Conservation (phyloP, 2,329 filamentous ascomycete species). For the Botryotinia convoluta region DNA sequence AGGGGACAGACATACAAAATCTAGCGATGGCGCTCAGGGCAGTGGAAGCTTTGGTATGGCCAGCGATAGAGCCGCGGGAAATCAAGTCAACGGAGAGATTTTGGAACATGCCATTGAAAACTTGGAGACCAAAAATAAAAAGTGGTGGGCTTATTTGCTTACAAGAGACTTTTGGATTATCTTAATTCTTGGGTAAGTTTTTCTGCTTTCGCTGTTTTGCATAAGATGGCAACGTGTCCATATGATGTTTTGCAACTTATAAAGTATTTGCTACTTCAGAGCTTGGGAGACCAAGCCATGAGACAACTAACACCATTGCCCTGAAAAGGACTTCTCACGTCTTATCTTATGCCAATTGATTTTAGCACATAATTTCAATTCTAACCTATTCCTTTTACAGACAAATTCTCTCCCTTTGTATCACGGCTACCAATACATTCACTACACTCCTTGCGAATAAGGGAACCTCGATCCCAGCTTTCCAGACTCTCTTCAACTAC, state of each 20-base stretch:
- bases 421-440: conserved; percentile 91
- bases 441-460: conserved; percentile 66
- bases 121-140: conserved; percentile 52
- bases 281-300: conserved; percentile 77
- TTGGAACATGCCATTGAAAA: conserved; percentile 48
- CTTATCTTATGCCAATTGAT: conserved; percentile 17
- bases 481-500: conserved; percentile 96
- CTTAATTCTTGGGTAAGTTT: conserved; percentile 64
- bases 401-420: conserved; percentile 83
- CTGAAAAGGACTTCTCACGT: conserved; percentile 56
- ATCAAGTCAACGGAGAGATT: conserved; percentile 29
- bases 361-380: conserved; percentile 19
- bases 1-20: conserved; percentile 28
- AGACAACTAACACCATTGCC: conserved; percentile 92
- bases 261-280: conserved; percentile 99
- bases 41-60: conserved; percentile 25
- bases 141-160: conserved; percentile 72
- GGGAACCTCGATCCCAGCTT: conserved; percentile 82
- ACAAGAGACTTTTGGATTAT: conserved; percentile 89
- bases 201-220: neutral
- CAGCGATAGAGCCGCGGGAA: conserved; percentile 7
- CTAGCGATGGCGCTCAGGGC: conserved; percentile 25
- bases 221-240: conserved; percentile 10
- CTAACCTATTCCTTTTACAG: conserved; percentile 37
- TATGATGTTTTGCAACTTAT: conserved; percentile 84